These are phyloP conservation scores for Elongisporangium senticosum DNA, from an alignment of 352 stramenopile species.

Conservation along the genomic window DNA sequence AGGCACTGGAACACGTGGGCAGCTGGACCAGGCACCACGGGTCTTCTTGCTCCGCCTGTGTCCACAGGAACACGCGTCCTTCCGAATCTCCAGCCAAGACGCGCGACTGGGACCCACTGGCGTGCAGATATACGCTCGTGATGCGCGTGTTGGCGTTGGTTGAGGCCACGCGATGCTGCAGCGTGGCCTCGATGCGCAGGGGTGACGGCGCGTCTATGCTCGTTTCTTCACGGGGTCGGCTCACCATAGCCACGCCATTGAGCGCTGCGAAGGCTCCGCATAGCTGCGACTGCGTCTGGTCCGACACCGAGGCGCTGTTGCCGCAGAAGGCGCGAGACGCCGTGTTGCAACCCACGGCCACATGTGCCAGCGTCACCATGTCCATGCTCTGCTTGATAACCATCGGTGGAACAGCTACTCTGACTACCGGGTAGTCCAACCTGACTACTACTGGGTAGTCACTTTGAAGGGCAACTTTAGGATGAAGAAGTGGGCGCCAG, in stretches of 20 bases:
- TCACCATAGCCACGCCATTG: slow-evolving; percentile 44
- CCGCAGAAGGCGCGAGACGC: slow-evolving; percentile 41
- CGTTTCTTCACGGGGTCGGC: background rate
- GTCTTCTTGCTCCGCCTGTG: background rate
- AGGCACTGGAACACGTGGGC: slow-evolving; percentile 15
- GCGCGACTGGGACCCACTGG: background rate
- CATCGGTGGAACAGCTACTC: background rate
- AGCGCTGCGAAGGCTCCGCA: slow-evolving; percentile 39
- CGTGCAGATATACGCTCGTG: slow-evolving; percentile 36
- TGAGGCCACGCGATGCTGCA: slow-evolving; percentile 33
- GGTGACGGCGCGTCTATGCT: slow-evolving; percentile 3
- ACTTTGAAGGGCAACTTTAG: background rate
- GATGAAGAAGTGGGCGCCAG: slow-evolving; percentile 22
- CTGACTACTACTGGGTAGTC: background rate
- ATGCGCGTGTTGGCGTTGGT: slow-evolving; percentile 26
- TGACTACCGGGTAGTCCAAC: background rate
- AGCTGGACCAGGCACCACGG: slow-evolving; percentile 20
- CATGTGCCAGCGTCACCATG: slow-evolving; percentile 31
- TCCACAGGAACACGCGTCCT: slow-evolving; percentile 58
- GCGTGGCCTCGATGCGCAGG: slow-evolving; percentile 26
- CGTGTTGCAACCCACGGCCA: slow-evolving; percentile 47
- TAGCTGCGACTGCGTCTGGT: background rate
- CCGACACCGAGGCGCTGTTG: slow-evolving; percentile 6
- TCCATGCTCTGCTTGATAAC: background rate
- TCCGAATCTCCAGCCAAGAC: slow-evolving; percentile 63